Evolutionary conservation across 2,329 filamentous ascomycete species (phyloP), one percentile per base, ranked within the genome.

Genomic region (Fusarium ramigenum): DNA sequence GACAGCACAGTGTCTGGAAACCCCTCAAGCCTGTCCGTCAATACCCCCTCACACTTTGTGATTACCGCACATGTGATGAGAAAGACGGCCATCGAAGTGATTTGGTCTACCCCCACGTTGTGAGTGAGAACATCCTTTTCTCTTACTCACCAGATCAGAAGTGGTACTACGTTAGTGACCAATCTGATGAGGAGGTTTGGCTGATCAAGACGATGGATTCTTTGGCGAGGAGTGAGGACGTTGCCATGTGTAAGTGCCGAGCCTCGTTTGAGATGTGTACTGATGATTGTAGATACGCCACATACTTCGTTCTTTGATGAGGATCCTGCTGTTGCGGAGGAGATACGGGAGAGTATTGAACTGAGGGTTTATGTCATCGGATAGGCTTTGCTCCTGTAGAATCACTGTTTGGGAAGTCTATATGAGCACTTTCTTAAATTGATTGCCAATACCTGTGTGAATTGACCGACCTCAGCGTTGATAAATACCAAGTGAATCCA

Each of bases 41-140:
- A n/a, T 49, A 49, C 14, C 46, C 46, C 28, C 46, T 49, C 46
- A 49, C 46, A 7, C 46, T 49, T 3, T 49, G 46, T 4, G 46
- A 49, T 12, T 49, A 49, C 21, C 15, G 15, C 15, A 49, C 46
- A 32, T 32, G 46, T 23, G 46, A 49, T 49, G 21, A 49, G 3
- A 49, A n/a, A 0, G 7, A 49, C 0, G 28, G 46, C 0, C 46
- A 32, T n/a, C 28, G 28, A 9, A 49, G 46, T 5, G 28, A 49
- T 32, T 23, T 49, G 21, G 46, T 49, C 10, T 49, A 49, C 46
- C 28, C 46, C 46, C 46, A 49, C 46, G 28, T 49, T 18, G 46
- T 32, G 9, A 49, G 28, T 32, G 46, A 49, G 46, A 49, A 49
- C 3, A n/a, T 49, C 3, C 28, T 49, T 32, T 49, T 49, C 46